A percentile compares a stretch with the other conserved stretches of the same genome.
These are phyloP conservation scores for Populus tremula DNA, from an alignment of 345 rosid species.

Conservation along the genomic window DNA sequence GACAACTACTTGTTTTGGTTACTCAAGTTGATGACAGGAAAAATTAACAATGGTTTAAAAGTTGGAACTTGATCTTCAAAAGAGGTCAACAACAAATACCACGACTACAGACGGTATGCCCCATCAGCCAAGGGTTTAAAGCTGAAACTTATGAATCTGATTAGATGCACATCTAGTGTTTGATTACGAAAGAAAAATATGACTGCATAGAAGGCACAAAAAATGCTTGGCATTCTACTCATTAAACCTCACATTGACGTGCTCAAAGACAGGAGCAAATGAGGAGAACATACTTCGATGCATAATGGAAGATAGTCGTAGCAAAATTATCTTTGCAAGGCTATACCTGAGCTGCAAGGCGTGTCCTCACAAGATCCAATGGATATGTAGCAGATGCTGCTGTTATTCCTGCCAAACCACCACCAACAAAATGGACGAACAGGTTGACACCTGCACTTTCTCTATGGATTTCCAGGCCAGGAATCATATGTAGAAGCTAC, in stretches of 20 bases:
- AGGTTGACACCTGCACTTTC: slow-evolving; percentile 36
- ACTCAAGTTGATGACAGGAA: neutral
- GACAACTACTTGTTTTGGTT: neutral
- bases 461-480: slow-evolving; percentile 35
- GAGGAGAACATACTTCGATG: neutral
- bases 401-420: slow-evolving; percentile 93
- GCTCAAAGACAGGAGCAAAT: neutral
- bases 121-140: neutral
- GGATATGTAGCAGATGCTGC: slow-evolving; percentile 93
- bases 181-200: too few relatives aligned
- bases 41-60: neutral
- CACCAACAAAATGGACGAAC: slow-evolving; percentile 68
- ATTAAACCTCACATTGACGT: neutral
- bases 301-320: neutral
- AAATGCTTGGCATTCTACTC: neutral
- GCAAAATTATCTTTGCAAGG: neutral
- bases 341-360: slow-evolving; percentile 89
- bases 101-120: too few relatives aligned
- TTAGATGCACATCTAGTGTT: neutral
- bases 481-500: slow-evolving; percentile 53
- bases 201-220: too few relatives aligned
- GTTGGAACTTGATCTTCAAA: neutral
- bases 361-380: slow-evolving; percentile 93
- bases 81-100: neutral
- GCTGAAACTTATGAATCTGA: neutral